Evolutionary conservation across 2,329 filamentous ascomycete genomes (phyloP).

Genomic region (Eutypella sp.): DNA sequence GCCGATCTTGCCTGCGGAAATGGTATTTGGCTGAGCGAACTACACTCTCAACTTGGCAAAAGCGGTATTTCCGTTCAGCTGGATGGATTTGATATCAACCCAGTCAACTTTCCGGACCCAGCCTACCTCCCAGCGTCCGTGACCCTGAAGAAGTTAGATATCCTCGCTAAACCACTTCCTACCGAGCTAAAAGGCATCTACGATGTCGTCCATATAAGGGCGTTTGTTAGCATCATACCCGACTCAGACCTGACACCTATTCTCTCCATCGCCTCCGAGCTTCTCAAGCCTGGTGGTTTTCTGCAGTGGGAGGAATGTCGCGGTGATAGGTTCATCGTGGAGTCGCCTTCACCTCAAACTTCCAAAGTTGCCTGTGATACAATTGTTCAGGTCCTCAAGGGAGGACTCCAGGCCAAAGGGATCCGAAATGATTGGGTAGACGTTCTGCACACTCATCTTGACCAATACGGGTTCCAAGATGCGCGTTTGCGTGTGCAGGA

Average conservation of each 20-base stretch:
- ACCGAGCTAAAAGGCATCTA: conserved; percentile 12
- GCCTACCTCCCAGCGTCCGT: conserved; percentile 11
- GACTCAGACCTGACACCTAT: conserved; percentile 8
- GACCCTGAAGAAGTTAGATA: conserved; percentile 12
- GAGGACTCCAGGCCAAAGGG: conserved; percentile 5
- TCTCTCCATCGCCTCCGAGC: conserved; percentile 6
- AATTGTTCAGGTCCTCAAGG: conserved; percentile 6
- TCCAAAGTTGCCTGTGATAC: conserved; percentile 10
- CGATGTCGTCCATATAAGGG: conserved; percentile 20
- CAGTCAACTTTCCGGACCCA: conserved; percentile 12
- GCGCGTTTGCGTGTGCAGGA: background rate
- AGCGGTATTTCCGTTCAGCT: conserved; percentile 7
- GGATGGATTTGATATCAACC: conserved; percentile 20
- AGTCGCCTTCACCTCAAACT: conserved; percentile 8
- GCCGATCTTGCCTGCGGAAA: conserved; percentile 23
- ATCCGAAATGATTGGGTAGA: conserved; percentile 5
- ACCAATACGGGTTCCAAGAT: conserved; percentile 8
- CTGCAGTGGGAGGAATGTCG: conserved; percentile 21
- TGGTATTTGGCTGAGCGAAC: conserved; percentile 16
- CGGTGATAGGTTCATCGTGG: conserved; percentile 8
- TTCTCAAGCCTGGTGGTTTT: conserved; percentile 20
- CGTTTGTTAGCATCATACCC: conserved; percentile 11
- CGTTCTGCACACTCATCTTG: conserved; percentile 7
- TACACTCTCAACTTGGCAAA: conserved; percentile 10
- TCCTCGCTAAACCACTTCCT: conserved; percentile 10